Percentiles rank a stretch among this genome's conserved stretches.
Evolutionary conservation across 495 filamentous ascomycete genomes (phyloP).

Genomic region (Daldinia bambusicola): DNA sequence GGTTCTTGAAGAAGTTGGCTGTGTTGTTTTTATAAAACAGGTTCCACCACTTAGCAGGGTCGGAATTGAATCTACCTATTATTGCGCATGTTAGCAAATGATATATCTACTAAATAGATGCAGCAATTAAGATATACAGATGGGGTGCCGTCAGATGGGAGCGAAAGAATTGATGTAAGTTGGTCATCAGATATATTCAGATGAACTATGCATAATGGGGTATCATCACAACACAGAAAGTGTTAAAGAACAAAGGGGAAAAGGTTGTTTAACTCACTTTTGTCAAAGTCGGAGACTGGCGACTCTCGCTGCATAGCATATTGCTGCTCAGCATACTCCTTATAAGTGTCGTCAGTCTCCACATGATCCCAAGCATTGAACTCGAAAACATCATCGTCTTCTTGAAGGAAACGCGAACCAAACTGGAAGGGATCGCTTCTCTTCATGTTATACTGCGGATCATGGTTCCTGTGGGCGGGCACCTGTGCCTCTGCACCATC

Average conservation of each 20-base stretch:
- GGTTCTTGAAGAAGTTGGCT: slow-evolving; percentile 96
- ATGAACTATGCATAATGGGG: slow-evolving; percentile 69
- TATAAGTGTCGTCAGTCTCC: slow-evolving; percentile 83
- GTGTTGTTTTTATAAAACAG: slow-evolving; percentile 95
- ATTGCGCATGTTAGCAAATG: slow-evolving; percentile 48
- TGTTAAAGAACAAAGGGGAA: slow-evolving; percentile 8
- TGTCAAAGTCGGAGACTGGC: slow-evolving; percentile 89
- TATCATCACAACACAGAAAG: slow-evolving; percentile 63
- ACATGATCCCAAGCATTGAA: slow-evolving; percentile 99
- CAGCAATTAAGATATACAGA: slow-evolving; percentile 9
- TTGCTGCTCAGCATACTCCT: slow-evolving; percentile 81
- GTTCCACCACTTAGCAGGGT: slow-evolving; percentile 97
- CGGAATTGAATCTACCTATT: slow-evolving; percentile 79
- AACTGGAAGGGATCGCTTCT: slow-evolving; percentile 93
- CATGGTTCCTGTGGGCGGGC: slow-evolving; percentile 63
- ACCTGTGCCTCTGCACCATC: slow-evolving; percentile 31
- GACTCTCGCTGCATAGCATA: slow-evolving; percentile 81
- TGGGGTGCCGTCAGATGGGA: slow-evolving; percentile 66
- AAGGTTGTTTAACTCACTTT: slow-evolving; percentile 60
- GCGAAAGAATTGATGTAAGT: slow-evolving; percentile 67
- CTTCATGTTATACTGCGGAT: slow-evolving; percentile 74
- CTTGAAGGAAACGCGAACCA: slow-evolving; percentile 83
- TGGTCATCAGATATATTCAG: slow-evolving; percentile 66
- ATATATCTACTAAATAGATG: slow-evolving; percentile 7
- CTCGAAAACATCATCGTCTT: slow-evolving; percentile 87